Evolutionary conservation across 176 grass and related monocot species (phyloP).

Genomic region (Oryza meyeriana): DNA sequence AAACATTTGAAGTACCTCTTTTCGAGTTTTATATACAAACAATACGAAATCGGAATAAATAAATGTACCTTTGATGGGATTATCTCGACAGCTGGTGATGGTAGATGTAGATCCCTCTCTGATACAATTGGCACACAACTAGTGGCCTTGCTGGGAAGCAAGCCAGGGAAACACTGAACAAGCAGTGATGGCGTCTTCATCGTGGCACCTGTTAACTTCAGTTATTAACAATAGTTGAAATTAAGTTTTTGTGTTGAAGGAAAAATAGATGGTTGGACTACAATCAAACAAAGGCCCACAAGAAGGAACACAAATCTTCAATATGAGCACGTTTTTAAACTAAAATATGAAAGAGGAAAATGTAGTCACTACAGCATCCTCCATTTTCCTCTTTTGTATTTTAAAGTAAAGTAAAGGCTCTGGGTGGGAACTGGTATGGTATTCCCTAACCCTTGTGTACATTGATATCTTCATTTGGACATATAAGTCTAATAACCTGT

Average conservation of each 20-base stretch:
- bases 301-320: background rate
- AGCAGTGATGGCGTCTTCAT: conserved; percentile 80
- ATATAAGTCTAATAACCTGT: background rate
- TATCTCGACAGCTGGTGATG: conserved; percentile 94
- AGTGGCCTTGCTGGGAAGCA: conserved; percentile 55
- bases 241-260: conserved; percentile 4
- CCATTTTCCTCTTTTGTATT: too few relatives aligned
- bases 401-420: background rate
- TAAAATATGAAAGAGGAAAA: background rate
- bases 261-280: background rate
- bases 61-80: conserved; percentile 71
- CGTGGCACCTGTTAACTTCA: conserved; percentile 9
- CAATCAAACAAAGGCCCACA: background rate
- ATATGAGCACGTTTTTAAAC: background rate
- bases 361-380: background rate
- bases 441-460: background rate
- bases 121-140: conserved; percentile 68
- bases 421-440: background rate
- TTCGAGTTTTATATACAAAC: conserved; percentile 9
- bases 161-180: conserved; percentile 77
- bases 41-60: background rate
- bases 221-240: background rate
- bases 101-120: conserved; percentile 74
- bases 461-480: background rate
- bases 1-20: background rate